Evolutionary conservation across 176 grass and related monocot species (phyloP).

Genomic region (Hordeum marinum): DNA sequence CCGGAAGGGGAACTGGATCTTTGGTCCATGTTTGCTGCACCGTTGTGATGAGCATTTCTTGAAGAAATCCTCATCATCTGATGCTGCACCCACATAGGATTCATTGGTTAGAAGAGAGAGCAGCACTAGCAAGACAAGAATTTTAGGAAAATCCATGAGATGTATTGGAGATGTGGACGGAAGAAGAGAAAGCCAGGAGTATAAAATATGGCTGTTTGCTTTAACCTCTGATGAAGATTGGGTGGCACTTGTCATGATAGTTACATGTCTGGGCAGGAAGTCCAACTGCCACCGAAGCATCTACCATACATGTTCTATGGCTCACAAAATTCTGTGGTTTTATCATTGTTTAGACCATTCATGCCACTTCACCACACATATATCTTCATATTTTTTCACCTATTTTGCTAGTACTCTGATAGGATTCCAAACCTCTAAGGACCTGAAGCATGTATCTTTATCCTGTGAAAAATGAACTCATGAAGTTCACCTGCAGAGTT

Average conservation of each 20-base stretch:
- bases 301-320: not conserved
- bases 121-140: no score
- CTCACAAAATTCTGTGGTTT: not conserved
- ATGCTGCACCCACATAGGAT: no score
- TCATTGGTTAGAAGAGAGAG: no score
- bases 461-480: not conserved
- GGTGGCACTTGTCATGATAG: not conserved
- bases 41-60: no score
- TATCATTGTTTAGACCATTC: not conserved
- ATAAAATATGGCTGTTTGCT: not conserved
- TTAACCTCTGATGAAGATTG: not conserved
- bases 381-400: not conserved
- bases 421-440: not conserved
- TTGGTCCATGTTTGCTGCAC: no score
- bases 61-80: no score
- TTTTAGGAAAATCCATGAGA: no score
- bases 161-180: not conserved
- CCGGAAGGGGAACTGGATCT: no score
- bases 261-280: not conserved
- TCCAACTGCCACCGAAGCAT: not conserved
- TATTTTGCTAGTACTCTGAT: not conserved
- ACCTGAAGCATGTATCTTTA: not conserved
- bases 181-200: not conserved
- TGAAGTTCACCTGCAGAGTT: not conserved
- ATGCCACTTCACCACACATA: not conserved